Percentiles rank a stretch among this genome's conserved stretches.
Evolutionary conservation across 2,329 filamentous ascomycete species (phyloP).

Genomic region (Penicillium sp.): DNA sequence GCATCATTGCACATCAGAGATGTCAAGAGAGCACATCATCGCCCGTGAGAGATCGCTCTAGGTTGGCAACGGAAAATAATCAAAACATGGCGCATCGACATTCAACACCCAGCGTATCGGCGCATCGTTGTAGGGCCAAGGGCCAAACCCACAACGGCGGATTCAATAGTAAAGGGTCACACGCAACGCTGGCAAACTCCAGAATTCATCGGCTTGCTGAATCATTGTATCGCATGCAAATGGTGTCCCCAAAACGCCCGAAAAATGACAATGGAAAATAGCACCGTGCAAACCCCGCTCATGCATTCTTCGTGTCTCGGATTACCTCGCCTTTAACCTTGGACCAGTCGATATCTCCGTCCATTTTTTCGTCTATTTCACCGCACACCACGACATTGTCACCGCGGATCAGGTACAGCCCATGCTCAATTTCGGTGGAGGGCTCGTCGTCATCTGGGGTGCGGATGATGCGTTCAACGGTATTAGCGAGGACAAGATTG

Average conservation of each 20-base stretch:
- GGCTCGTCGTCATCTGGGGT: slow-evolving; percentile 78
- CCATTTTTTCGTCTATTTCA: slow-evolving; percentile 83
- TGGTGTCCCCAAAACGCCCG: slow-evolving; percentile 6
- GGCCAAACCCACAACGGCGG: slow-evolving; percentile 1
- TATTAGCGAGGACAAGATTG: slow-evolving; percentile 82
- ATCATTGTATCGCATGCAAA: slow-evolving; percentile 13
- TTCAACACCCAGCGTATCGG: not conserved
- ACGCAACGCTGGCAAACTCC: slow-evolving; percentile 1
- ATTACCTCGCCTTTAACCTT: slow-evolving; percentile 84
- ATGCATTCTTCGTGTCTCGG: slow-evolving; percentile 77
- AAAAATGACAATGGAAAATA: slow-evolving; percentile 7
- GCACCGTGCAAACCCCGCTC: slow-evolving; percentile 26
- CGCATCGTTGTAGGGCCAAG: not conserved
- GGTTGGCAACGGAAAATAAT: not conserved
- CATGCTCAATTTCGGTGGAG: slow-evolving; percentile 77
- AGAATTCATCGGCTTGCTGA: slow-evolving; percentile 5
- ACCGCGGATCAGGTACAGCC: slow-evolving; percentile 86
- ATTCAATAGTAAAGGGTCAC: not conserved
- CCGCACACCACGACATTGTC: slow-evolving; percentile 93
- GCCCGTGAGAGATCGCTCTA: not conserved
- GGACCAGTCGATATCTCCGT: slow-evolving; percentile 87
- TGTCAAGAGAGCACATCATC: slow-evolving; percentile 1
- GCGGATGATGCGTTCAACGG: slow-evolving; percentile 87
- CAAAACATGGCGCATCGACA: not conserved
- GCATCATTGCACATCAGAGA: slow-evolving; percentile 5